These are phyloP conservation scores for Tetrapisispora taiwanensis DNA, from an alignment of 805 yeast species.

Conservation along the genomic window DNA sequence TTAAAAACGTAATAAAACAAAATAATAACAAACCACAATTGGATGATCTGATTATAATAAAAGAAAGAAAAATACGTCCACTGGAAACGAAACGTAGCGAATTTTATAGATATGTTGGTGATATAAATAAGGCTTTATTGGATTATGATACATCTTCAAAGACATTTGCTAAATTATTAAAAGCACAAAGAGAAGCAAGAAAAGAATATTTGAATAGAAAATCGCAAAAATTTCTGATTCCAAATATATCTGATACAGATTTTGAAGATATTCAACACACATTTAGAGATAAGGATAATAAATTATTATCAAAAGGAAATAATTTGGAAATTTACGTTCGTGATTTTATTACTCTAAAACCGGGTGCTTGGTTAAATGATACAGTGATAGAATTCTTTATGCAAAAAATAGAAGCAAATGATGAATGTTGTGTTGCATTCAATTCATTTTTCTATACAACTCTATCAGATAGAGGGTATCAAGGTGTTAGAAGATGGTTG, in stretches of 20 bases:
- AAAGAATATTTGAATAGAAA: constrained; percentile 1
- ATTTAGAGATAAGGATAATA: constrained; percentile 22
- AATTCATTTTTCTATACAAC: constrained; percentile 83
- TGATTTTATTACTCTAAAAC: constrained; percentile 64
- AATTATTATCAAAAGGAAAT: constrained; percentile 20
- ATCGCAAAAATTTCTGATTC: constrained; percentile 18
- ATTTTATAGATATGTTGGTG: constrained; percentile 12
- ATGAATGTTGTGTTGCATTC: constrained; percentile 51
- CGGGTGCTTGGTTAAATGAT: constrained; percentile 82
- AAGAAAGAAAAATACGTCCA: constrained; percentile 21
- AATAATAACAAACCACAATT: constrained; percentile 2
- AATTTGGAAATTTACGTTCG: constrained; percentile 50
- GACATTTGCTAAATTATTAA: constrained; percentile 36
- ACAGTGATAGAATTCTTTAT: constrained; percentile 79
- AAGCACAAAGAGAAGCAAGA: constrained; percentile 20
- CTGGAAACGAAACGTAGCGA: constrained; percentile 18
- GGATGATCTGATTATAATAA: constrained; percentile 21
- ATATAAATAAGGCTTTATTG: constrained; percentile 22
- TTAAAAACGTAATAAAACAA: constrained; percentile 16
- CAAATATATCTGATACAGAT: constrained; percentile 17
- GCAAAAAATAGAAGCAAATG: constrained; percentile 25
- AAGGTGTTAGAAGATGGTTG: constrained; percentile 78
- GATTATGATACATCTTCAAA: constrained; percentile 31
- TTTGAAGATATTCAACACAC: constrained; percentile 18
- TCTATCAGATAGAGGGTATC: constrained; percentile 60